phyloP scores from a whole-genome alignment of 2,329 filamentous ascomycete species.

The Penicillium griseofulvum region DNA sequence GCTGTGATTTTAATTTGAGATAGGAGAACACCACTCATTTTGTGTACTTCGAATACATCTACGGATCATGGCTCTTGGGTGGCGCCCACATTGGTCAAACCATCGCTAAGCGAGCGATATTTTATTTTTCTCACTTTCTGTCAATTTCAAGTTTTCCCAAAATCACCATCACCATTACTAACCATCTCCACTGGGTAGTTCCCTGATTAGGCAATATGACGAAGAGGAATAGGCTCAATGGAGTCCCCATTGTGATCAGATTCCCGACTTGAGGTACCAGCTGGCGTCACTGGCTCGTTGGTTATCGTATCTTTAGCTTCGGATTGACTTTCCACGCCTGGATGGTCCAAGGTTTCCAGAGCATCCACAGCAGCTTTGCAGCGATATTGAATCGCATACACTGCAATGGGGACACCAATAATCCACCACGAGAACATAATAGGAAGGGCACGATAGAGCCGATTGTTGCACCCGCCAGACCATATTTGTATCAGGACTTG shows the following conservation, averaged over 20 bases:
- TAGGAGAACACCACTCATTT: not conserved
- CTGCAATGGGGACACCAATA: not conserved
- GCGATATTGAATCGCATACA: conserved; percentile 1
- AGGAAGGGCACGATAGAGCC: conserved; percentile 38
- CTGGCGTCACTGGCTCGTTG: not conserved
- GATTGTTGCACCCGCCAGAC: conserved; percentile 40
- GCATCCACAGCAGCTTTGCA: not conserved
- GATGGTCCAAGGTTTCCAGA: not conserved
- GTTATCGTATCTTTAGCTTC: not conserved
- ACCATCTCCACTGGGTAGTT: no score
- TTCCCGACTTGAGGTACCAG: not conserved
- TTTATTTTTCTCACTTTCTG: not conserved
- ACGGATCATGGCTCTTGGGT: not conserved
- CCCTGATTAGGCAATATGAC: not conserved
- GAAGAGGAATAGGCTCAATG: not conserved
- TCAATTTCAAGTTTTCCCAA: not conserved
- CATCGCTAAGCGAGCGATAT: not conserved
- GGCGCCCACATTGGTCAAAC: not conserved
- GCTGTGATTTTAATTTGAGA: not conserved
- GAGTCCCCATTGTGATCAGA: not conserved
- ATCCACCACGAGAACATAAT: conserved; percentile 44
- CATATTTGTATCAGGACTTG: conserved; percentile 43
- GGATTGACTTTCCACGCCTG: not conserved
- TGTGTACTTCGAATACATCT: not conserved
- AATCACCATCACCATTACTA: no score